Percentiles rank a stretch among this genome's conserved stretches.
Evolutionary conservation across 208 protist genomes (phyloP).

Genomic region (Kentomonas sorsogonicus): DNA sequence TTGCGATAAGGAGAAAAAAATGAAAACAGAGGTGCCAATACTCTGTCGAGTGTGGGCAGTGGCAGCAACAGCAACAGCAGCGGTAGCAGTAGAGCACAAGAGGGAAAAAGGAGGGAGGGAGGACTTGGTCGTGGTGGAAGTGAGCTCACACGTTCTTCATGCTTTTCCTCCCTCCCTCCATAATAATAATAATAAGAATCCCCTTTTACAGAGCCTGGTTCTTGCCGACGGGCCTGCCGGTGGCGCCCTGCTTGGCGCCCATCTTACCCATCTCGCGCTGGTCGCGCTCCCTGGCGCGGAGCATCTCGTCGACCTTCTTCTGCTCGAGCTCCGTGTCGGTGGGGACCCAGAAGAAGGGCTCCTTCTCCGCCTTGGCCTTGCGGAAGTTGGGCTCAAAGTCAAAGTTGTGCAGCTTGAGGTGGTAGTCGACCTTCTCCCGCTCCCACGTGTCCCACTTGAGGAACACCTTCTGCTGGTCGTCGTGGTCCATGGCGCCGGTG

Average conservation of each 20-base stretch:
- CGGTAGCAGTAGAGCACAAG: too few species aligned
- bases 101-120: too few species aligned
- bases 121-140: too few species aligned
- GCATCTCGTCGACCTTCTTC: conserved; percentile 82
- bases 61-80: too few species aligned
- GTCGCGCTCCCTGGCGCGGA: conserved; percentile 74
- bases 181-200: too few species aligned
- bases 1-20: too few species aligned
- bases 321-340: conserved; percentile 79
- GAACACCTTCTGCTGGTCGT: conserved; percentile 85
- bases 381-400: conserved; percentile 86
- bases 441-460: conserved; percentile 92
- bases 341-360: conserved; percentile 90
- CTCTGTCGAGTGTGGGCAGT: too few species aligned
- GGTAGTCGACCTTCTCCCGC: conserved; percentile 85
- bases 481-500: conserved; percentile 86
- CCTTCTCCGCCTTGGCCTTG: conserved; percentile 85
- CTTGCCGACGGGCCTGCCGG: conserved; percentile 50
- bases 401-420: conserved; percentile 84
- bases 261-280: conserved; percentile 37
- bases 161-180: too few species aligned
- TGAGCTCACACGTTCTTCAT: too few species aligned
- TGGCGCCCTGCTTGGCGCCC: conserved; percentile 66
- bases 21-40: too few species aligned
- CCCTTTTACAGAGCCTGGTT: too few species aligned